These are phyloP conservation scores for Takashimella koratensis DNA, from an alignment of 1,284 basidiomycete genomes.

Conservation along the genomic window DNA sequence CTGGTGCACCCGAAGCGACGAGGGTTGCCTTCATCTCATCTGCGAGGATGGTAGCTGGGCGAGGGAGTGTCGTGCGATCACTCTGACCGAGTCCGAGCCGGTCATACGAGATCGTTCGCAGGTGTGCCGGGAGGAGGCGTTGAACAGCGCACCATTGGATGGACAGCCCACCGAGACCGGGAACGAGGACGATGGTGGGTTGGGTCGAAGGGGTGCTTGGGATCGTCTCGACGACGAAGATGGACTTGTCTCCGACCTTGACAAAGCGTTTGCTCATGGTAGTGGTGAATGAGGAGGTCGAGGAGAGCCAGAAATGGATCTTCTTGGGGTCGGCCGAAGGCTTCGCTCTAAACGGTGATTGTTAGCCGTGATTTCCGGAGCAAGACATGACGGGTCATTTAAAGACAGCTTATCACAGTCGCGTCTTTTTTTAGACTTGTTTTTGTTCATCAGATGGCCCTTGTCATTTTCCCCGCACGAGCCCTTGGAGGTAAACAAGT, in stretches of 20 bases:
- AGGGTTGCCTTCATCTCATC: conserved; percentile 9
- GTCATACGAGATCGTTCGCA: conserved; percentile 11
- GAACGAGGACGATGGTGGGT: conserved; percentile 8
- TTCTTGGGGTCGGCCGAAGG: no score
- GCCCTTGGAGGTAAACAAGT: no score
- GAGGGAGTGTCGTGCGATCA: conserved; percentile 7
- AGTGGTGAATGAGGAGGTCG: no score
- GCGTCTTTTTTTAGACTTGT: no score
- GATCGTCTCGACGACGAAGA: conserved; percentile 4
- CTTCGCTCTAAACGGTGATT: no score
- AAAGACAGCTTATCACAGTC: no score
- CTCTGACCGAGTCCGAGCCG: conserved; percentile 10
- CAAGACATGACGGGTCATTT: no score
- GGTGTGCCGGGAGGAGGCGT: conserved; percentile 7
- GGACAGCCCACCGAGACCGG: conserved; percentile 6
- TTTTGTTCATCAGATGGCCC: no score
- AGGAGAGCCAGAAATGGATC: no score
- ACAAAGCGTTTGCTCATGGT: conserved; percentile 3
- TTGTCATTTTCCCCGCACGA: no score
- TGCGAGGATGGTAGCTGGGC: conserved; percentile 11
- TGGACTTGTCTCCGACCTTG: not conserved
- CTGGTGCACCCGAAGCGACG: conserved; percentile 3
- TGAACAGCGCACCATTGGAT: conserved; percentile 8
- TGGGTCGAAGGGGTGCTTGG: not conserved
- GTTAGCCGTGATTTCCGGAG: no score